phyloP scores from a whole-genome alignment of 129 eudicot genomes.

The Escallonia rubra region DNA sequence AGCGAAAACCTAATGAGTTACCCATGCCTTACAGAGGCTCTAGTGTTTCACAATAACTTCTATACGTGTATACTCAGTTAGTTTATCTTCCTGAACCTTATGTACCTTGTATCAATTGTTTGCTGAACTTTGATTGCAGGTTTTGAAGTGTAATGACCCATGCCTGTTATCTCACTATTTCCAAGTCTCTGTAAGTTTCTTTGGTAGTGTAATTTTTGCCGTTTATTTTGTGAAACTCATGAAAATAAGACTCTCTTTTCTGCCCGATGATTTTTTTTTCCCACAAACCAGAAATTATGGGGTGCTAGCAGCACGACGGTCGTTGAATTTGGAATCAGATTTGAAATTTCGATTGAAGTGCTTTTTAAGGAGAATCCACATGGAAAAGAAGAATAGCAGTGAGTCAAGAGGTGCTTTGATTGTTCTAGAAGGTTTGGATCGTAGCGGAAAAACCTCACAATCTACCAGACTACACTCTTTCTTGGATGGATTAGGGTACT shows the following conservation, averaged over 20 bases:
- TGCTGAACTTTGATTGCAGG: background rate
- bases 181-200: slow-evolving; percentile 40
- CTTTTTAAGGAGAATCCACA: slow-evolving; percentile 37
- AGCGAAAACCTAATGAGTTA: too few species aligned
- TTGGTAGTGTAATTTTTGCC: background rate
- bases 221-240: background rate
- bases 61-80: too few species aligned
- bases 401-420: slow-evolving; percentile 72
- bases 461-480: slow-evolving; percentile 37
- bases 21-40: too few species aligned
- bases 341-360: slow-evolving; percentile 29
- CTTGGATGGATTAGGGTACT: slow-evolving; percentile 48
- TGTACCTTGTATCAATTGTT: too few species aligned
- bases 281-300: slow-evolving; percentile 23
- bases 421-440: slow-evolving; percentile 87
- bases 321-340: slow-evolving; percentile 8
- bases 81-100: too few species aligned
- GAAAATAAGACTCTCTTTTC: background rate
- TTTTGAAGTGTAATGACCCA: slow-evolving; percentile 20
- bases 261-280: background rate
- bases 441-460: slow-evolving; percentile 90
- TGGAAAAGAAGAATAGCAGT: slow-evolving; percentile 29
- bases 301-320: slow-evolving; percentile 20
- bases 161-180: slow-evolving; percentile 32
- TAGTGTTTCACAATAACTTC: too few species aligned